These are phyloP conservation scores for Plectosphaerella sp. DNA, from an alignment of 2,329 filamentous ascomycete species.

Conservation along the genomic window DNA sequence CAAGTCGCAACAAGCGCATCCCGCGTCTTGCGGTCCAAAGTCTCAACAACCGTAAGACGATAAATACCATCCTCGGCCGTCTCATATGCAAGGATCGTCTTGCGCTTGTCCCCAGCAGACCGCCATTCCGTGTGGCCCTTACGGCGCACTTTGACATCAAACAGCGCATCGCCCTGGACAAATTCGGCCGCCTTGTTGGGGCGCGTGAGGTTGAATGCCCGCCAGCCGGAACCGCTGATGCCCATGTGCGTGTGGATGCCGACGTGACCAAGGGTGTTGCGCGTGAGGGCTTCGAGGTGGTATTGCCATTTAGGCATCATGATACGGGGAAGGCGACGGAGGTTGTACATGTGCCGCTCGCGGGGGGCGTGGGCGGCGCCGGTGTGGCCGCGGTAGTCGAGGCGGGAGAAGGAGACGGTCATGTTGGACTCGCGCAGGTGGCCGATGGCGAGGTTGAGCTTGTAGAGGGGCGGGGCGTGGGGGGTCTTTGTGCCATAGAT, in stretches of 20 bases:
- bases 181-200: constrained; percentile 10
- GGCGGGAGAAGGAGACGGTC: constrained; percentile 22
- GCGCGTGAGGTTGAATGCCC: constrained; percentile 14
- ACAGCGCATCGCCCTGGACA: constrained; percentile 17
- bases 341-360: constrained; percentile 26
- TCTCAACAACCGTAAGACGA: constrained; percentile 24
- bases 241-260: constrained; percentile 22
- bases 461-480: constrained; percentile 26
- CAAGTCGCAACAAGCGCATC: constrained; percentile 30
- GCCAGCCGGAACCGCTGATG: constrained; percentile 14
- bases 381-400: constrained; percentile 18
- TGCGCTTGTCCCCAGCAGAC: constrained; percentile 12
- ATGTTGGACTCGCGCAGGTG: constrained; percentile 25
- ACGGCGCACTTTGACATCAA: constrained; percentile 20
- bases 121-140: constrained; percentile 25
- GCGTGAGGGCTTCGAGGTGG: constrained; percentile 24
- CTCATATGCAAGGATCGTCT: constrained; percentile 23
- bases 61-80: constrained; percentile 19
- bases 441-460: constrained; percentile 27
- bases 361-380: constrained; percentile 16
- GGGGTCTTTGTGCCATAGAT: constrained; percentile 22
- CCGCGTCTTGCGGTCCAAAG: constrained; percentile 20
- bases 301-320: constrained; percentile 23
- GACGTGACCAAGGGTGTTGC: constrained; percentile 21
- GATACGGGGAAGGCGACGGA: constrained; percentile 23